Base-by-base conservation (phyloP, 148 eudicot genomes). In the Spergularia marina region DNA sequence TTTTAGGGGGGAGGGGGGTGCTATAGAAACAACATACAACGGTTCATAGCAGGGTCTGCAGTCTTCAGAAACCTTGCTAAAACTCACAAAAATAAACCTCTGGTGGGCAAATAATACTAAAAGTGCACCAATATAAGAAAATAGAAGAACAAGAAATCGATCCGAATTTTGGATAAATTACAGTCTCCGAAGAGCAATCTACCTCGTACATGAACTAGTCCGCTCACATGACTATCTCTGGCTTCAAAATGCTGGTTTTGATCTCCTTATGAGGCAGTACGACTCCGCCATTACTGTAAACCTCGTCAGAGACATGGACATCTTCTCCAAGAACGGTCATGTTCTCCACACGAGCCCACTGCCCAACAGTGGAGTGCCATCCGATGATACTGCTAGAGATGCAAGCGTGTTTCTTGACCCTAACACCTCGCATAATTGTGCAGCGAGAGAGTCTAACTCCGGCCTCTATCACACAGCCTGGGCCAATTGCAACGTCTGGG, bases 321-420 rank as follows among this genome's bases (percentile, higher is more conserved):
- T 91, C 97, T 76, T 91, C 98, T 59, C 98, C 98, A 2, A 94
- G 87, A 56, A 94, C 90, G 3, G 98, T 88, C 94, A 91, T 88
- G 78, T 91, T 94, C 84, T 91, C 97, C 20, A 87, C 93, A 1
- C 97, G 90, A 10, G 97, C 88, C 98, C 97, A 90, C 66, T 86
- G 95, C 41, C 98, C 98, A 2, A 94, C 88, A 0, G 96, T 94
- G 0, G 97, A 94, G 83, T 92, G 96, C 98, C 98, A 94, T 15
- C 97, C 98, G 0, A 94, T 84, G 44, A 94, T 92, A 65, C 97
- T 94, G 74, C 88, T 80, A 6, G 96, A 86, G 40, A 94, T 74
- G 86, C 97, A 90, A 0, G 97, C 91, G 17, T 92, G 94, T 58
- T 86, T 90, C 86, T 90, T 95, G 73, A 95, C 68, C 40, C 94